A percentile compares a stretch with the other conserved stretches of the same genome.
These are phyloP conservation scores for Linnemannia schmuckeri DNA, from an alignment of 192 early-diverging fungal species.

Conservation along the genomic window DNA sequence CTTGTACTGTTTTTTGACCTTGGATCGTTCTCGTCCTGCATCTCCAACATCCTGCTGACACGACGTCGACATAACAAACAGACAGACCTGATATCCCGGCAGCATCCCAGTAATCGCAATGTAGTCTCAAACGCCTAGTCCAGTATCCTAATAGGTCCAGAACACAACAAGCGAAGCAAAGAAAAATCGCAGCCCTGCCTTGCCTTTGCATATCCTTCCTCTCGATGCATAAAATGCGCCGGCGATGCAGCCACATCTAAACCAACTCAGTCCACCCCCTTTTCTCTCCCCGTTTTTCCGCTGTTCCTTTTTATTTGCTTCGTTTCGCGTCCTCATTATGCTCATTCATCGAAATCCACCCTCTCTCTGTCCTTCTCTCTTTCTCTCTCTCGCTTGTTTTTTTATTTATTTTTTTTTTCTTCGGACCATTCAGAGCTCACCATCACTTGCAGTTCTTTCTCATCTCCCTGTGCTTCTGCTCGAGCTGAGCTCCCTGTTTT, in stretches of 20 bases:
- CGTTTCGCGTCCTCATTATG: background rate
- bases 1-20: background rate
- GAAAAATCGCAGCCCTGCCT: slow-evolving; percentile 2
- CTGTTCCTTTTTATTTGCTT: background rate
- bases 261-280: background rate
- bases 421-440: background rate
- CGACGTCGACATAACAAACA: background rate
- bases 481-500: background rate
- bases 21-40: slow-evolving; percentile 7
- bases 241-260: background rate
- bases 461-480: background rate
- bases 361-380: background rate
- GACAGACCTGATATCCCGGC: background rate
- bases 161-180: background rate
- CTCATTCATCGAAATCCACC: background rate
- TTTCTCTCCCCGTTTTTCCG: slow-evolving; percentile 3
- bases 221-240: slow-evolving; percentile 7
- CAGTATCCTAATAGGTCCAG: background rate
- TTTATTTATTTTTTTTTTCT: background rate
- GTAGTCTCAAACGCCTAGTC: background rate
- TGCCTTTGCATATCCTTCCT: background rate
- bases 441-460: background rate
- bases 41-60: slow-evolving; percentile 13
- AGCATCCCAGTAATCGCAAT: background rate
- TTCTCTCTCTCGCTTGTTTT: background rate